Evolutionary conservation across 495 filamentous ascomycete species (phyloP), one percentile per base, ranked within the genome.

Genomic region (Trichoderma erinaceum): DNA sequence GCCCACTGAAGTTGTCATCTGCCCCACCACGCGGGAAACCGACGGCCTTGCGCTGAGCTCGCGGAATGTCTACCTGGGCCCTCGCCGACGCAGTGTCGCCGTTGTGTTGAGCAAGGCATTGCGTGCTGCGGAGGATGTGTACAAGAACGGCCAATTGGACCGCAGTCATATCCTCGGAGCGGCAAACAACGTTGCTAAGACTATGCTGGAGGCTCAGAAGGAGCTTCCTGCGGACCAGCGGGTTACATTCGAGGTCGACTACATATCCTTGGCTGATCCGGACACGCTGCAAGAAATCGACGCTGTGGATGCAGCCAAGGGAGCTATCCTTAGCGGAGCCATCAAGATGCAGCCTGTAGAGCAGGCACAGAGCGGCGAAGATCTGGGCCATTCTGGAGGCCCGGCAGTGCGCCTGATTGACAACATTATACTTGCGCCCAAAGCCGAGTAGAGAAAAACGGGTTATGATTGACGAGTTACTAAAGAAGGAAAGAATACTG

Each of bases 31-130:
- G 48, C 82, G 95, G n/a, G 93, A 96, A 68, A 64, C 75, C 1
- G 92, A 95, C 77, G 95, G 96, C 8, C 78, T 99, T 70, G 95
- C 95, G n/a, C 81, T 97, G 84, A 97, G 93, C 75, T 94, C 90
- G 16, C 82, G 95, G 66, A 99, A 99, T 77, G 90, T 97, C 35
- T 98, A 97, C 76, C 83, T 99, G 3, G 96, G 95, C 1, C 75
- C 81, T 50, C 82, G 92, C 50, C 82, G 95, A 73, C 83, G 95
- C 32, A 74, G 77, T 3, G 85, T 91, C 3, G 93, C 92, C 0
- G 85, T 87, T 2, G 88, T 92, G 13, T 77, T 99, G 25, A 83
- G 82, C 61, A 83, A 81, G 56, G 85, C 91, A 0, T 75, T 99
- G 61, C 82, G 75, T 67, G 85, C 87, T 5, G 91, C 92, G 0